A percentile compares a stretch with the other conserved stretches of the same genome.
Conservation (phyloP, 2,329 filamentous ascomycete species). For the Zymoseptoria tritici region DNA sequence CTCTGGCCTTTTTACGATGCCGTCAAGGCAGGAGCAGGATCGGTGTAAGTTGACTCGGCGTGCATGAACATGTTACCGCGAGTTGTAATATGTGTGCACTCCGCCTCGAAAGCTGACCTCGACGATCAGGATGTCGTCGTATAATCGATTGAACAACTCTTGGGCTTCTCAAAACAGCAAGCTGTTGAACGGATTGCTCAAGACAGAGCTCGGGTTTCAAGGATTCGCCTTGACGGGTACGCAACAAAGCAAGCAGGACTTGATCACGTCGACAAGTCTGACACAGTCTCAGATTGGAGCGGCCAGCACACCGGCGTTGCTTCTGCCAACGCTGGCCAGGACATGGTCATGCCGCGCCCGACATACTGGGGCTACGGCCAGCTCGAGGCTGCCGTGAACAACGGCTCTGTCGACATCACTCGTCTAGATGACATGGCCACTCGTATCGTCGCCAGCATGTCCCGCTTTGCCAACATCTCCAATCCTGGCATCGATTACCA, state of each 20-base stretch:
- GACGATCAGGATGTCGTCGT: conserved; percentile 58
- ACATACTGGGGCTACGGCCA: conserved; percentile 22
- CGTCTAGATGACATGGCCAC: conserved; percentile 31
- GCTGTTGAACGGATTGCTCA: conserved; percentile 56
- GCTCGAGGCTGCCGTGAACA: conserved; percentile 26
- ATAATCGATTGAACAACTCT: conserved; percentile 63
- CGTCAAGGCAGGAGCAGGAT: conserved; percentile 41
- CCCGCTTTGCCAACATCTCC: conserved; percentile 14
- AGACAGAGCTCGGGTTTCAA: conserved; percentile 47
- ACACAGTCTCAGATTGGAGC: conserved; percentile 35
- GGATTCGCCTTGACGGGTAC: conserved; percentile 34
- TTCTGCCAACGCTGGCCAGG: conserved; percentile 25
- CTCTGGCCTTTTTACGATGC: conserved; percentile 43
- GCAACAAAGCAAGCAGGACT: not conserved
- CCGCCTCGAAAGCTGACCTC: no score
- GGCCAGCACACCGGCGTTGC: conserved; percentile 27
- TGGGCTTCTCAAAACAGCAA: conserved; percentile 61
- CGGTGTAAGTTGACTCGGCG: conserved; percentile 16
- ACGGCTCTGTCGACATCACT: conserved; percentile 25
- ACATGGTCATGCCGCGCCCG: conserved; percentile 26
- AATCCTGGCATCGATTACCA: conserved; percentile 45
- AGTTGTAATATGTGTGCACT: no score
- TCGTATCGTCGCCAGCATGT: conserved; percentile 25
- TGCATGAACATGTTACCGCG: no score
- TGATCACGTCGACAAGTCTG: not conserved